Evolutionary conservation across 148 eudicot species (phyloP), one percentile per base, ranked within the genome.

Genomic region (Pouteria glomerata): DNA sequence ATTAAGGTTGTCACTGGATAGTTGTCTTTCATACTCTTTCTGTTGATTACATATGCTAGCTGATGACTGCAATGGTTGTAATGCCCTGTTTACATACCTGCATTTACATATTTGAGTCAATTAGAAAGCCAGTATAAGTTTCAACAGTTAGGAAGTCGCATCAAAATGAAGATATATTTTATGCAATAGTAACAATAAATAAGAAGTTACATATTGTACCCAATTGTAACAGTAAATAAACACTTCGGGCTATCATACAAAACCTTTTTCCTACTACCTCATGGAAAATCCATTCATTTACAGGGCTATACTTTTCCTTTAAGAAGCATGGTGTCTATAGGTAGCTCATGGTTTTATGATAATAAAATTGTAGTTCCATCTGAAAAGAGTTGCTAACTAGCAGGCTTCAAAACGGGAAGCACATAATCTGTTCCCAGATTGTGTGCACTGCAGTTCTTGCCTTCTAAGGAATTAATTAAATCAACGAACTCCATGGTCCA

Each of bases 51-150:
- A 73, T 27, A 70, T 82, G 60, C 80, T 77, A 37, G 75, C 75
- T 19, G 89, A 78, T 76, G 87, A 71, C 52, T 63, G 67, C 19
- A 45, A 61, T 37, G 74, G 61, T 50, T 72, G 87, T 37, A 75
- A 42, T 72, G 75, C 53, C 87, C 68, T 86, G 78, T 80, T 80
- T 33, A 82, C 63, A 60, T 89, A 92, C 87, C 97, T 92, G 87
- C 78, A 80, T 57, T 24, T 31, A 34, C 26, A 57, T 35, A 8
- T 41, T 31, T 50, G 33, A 66, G 34, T 21, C 53, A 1, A 56
- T 64, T 65, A 42, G 63, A 29, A 35, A 57, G 71, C 58, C 57
- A 30, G n/a, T 19, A 31, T 18, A 80, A 68, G 8, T 21, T 74
- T 71, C 27, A n/a, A 15, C 24, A 35, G 24, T 50, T 7, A 30